phyloP scores from a whole-genome alignment of 768 basidiomycete species.

The Kwoniella sp. region DNA sequence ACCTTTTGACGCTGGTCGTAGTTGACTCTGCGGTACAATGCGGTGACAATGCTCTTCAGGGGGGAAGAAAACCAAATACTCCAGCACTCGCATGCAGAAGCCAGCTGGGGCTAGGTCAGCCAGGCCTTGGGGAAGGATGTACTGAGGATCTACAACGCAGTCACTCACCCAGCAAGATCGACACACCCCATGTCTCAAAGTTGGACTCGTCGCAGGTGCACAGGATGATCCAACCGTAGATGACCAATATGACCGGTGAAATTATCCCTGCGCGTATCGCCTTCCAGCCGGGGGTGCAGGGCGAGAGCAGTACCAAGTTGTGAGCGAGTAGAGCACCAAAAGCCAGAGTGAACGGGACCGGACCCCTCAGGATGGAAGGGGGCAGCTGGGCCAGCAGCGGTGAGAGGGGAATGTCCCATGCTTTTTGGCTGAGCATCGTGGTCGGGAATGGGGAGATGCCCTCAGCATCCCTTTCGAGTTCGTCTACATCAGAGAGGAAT shows the following conservation, averaged over 20 bases:
- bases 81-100: slow-evolving; percentile 10
- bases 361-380: not conserved
- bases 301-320: slow-evolving; percentile 11
- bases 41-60: slow-evolving; percentile 28
- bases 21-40: not conserved
- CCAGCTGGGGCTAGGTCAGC: slow-evolving; percentile 4
- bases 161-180: slow-evolving; percentile 7
- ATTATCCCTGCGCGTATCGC: slow-evolving; percentile 14
- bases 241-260: not conserved
- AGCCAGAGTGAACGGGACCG: not conserved
- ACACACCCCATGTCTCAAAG: slow-evolving; percentile 10
- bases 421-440: no score
- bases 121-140: no score
- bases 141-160: no score
- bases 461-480: no score
- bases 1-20: not conserved
- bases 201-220: not conserved
- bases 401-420: slow-evolving; percentile 7
- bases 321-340: slow-evolving; percentile 2
- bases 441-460: no score
- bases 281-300: slow-evolving; percentile 24
- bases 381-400: slow-evolving; percentile 1
- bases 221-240: slow-evolving; percentile 1
- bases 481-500: no score
- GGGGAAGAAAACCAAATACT: slow-evolving; percentile 27